Evolutionary conservation across 2,329 filamentous ascomycete species (phyloP).

Genomic region (Apiospora saccharicola): DNA sequence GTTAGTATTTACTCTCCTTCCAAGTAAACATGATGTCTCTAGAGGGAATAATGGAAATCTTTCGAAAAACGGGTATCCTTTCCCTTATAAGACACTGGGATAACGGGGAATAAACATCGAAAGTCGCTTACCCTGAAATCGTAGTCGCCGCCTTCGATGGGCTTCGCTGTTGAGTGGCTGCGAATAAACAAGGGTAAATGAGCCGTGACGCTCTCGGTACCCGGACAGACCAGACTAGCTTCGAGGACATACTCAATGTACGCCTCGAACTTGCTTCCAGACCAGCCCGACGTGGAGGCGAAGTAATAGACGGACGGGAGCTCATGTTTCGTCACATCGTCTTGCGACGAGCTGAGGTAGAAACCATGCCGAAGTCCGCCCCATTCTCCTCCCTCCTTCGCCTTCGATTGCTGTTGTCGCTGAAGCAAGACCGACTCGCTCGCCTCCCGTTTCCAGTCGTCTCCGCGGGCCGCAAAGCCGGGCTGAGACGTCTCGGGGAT

Average conservation of each 20-base stretch:
- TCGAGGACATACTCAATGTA: conserved; percentile 29
- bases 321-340: conserved; percentile 25
- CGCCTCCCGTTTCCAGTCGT: conserved; percentile 24
- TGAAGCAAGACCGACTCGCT: not conserved
- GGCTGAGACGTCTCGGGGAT: conserved; percentile 25
- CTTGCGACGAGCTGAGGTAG: conserved; percentile 26
- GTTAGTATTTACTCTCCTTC: too few species aligned
- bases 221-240: conserved; percentile 23
- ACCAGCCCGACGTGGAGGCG: not conserved
- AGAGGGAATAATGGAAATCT: too few species aligned
- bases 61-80: too few species aligned
- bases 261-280: conserved; percentile 23
- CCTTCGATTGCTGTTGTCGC: not conserved
- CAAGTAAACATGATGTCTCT: too few species aligned
- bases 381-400: not conserved
- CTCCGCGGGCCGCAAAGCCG: conserved; percentile 23
- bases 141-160: conserved; percentile 20
- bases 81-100: too few species aligned
- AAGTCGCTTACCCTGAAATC: not conserved
- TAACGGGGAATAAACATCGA: too few species aligned
- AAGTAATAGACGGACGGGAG: conserved; percentile 26
- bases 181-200: conserved; percentile 25
- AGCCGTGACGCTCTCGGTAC: conserved; percentile 1
- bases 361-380: not conserved
- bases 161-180: conserved; percentile 18